phyloP scores from a whole-genome alignment of 1,139 yeast species.

The Magnusiomyces suaveolens region DNA sequence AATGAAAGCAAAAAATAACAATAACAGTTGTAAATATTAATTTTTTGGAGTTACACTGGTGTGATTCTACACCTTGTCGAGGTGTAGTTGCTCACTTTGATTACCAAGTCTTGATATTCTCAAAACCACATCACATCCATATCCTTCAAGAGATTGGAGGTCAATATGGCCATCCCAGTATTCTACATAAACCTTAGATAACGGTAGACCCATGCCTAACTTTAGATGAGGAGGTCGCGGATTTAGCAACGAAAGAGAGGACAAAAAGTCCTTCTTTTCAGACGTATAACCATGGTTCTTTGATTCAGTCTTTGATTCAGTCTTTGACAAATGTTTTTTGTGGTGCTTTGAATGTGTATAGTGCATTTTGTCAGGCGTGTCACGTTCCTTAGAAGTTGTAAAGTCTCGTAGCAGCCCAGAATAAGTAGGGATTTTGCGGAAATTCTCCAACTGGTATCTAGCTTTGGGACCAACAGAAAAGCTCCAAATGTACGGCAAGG shows the following conservation, averaged over 20 bases:
- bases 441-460: constrained; percentile 25
- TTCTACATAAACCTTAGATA: constrained; percentile 86
- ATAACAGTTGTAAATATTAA: too few species aligned
- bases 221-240: constrained; percentile 65
- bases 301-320: not conserved
- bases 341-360: not conserved
- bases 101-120: constrained; percentile 69
- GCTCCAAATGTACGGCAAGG: constrained; percentile 65
- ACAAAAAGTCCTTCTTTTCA: constrained; percentile 15
- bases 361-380: constrained; percentile 14
- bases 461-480: constrained; percentile 39
- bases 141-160: constrained; percentile 77
- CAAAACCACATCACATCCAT: constrained; percentile 81
- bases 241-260: constrained; percentile 46
- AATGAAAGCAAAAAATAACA: too few species aligned
- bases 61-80: constrained; percentile 78
- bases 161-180: constrained; percentile 90
- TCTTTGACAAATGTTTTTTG: not conserved
- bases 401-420: constrained; percentile 32
- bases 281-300: not conserved
- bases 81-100: constrained; percentile 52
- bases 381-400: constrained; percentile 15
- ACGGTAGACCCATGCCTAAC: constrained; percentile 80
- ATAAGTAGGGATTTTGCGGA: constrained; percentile 33
- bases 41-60: too few species aligned